Evolutionary conservation across 768 basidiomycete species (phyloP).

Genomic region (Amanita fuliginea): DNA sequence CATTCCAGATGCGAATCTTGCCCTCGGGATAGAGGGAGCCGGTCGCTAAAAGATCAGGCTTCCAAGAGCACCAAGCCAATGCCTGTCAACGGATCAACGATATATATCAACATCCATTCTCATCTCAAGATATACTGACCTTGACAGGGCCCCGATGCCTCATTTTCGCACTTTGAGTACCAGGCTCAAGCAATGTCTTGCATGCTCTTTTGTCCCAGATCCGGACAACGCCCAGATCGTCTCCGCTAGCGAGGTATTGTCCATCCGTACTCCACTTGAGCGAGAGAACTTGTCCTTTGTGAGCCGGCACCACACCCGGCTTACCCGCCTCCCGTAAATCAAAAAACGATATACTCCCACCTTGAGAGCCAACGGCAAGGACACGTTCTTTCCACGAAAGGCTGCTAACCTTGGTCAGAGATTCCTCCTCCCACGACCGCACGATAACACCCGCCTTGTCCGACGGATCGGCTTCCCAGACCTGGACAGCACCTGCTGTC

Average conservation of each 20-base stretch:
- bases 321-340: conserved; percentile 13
- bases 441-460: neutral
- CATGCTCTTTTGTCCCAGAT: conserved; percentile 62
- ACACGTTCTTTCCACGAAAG: conserved; percentile 2
- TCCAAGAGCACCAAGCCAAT: conserved; percentile 84
- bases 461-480: conserved; percentile 5
- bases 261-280: conserved; percentile 70
- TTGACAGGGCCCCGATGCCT: conserved; percentile 61
- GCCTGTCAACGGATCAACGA: conserved; percentile 31
- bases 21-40: conserved; percentile 74
- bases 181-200: conserved; percentile 18
- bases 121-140: conserved; percentile 11
- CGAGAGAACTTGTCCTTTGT: conserved; percentile 67
- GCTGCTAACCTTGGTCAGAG: conserved; percentile 4
- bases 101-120: neutral
- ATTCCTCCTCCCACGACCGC: conserved; percentile 6
- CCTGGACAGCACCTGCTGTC: conserved; percentile 4
- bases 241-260: conserved; percentile 72
- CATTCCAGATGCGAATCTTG: conserved; percentile 60
- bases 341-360: conserved; percentile 5
- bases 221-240: conserved; percentile 77
- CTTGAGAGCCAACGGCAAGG: conserved; percentile 6
- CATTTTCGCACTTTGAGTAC: conserved; percentile 52
- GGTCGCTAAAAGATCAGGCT: conserved; percentile 60
- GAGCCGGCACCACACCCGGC: conserved; percentile 23